These are phyloP conservation scores for Bocquillonia castaneifolia DNA, from an alignment of 441 rosid species.

Conservation along the genomic window DNA sequence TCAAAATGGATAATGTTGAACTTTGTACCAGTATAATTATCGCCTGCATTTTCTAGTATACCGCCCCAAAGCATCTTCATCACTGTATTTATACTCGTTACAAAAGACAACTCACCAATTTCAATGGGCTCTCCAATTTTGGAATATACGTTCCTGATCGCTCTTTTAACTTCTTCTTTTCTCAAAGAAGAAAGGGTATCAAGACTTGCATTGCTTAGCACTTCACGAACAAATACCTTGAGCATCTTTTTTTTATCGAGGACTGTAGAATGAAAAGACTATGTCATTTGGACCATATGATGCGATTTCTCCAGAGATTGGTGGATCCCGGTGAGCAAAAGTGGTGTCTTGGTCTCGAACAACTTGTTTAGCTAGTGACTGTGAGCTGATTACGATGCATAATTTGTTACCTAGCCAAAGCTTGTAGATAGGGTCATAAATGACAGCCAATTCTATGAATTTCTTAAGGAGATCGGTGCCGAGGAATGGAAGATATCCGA, in stretches of 20 bases:
- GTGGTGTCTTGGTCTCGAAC: conserved; percentile 44
- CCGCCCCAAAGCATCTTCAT: conserved; percentile 45
- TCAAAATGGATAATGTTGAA: too few species aligned
- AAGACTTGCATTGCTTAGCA: conserved; percentile 40
- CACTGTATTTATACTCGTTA: conserved; percentile 21
- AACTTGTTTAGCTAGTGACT: conserved; percentile 42
- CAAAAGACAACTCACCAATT: conserved; percentile 37
- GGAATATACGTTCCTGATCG: conserved; percentile 25
- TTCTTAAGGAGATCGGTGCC: conserved; percentile 38
- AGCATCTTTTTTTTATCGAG: conserved; percentile 40
- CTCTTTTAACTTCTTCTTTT: conserved; percentile 31
- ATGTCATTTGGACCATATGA: conserved; percentile 43
- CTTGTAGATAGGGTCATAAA: conserved; percentile 51
- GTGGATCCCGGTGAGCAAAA: conserved; percentile 45
- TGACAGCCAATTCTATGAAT: conserved; percentile 32
- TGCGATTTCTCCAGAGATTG: conserved; percentile 25
- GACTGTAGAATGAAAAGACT: conserved; percentile 33
- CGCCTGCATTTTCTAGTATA: conserved; percentile 29
- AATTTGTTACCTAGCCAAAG: conserved; percentile 45
- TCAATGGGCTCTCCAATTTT: conserved; percentile 30
- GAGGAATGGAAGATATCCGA: conserved; percentile 67
- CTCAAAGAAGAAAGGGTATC: conserved; percentile 37
- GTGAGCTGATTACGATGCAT: conserved; percentile 43
- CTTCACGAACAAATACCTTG: conserved; percentile 40
- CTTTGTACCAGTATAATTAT: too few species aligned